Evolutionary conservation across 768 basidiomycete species (phyloP), one percentile per base, ranked within the genome.

Genomic region (Pleurotus eryngii): DNA sequence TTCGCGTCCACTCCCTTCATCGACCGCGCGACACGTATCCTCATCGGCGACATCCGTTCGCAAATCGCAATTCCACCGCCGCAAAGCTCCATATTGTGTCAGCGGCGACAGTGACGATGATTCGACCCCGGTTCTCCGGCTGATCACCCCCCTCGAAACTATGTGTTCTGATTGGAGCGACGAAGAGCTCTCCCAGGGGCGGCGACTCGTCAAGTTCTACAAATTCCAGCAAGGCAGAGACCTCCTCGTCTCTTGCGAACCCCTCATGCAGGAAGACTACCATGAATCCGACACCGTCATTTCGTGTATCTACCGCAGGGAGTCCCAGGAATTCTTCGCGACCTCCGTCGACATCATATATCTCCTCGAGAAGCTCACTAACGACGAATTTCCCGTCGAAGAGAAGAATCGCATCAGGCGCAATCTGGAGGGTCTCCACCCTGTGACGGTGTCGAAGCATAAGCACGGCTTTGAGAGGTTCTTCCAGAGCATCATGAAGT

Each of bases 271-370:
- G 61, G 79, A 86, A 39, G 86, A 92, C 24, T 95, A 90, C 68
- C 72, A 78, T 56, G 81, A 87, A 38, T 77, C 83, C 26, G 86
- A 88, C 67, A 86, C 86, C 66, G 92, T 96, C 68, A 86, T 98
- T 63, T 97, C 95, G 0, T 98, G 96, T 78, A 98, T 98, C 67
- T 92, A 89, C 70, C 86, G 91, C 55, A 81, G 89, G 57, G 88
- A 91, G 57, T 76, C 75, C 1, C 85, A 88, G 63, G 74, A 83
- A 3, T 96, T 85, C 73, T 96, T 85, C 69, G 86, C 95, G 63
- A 98, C 96, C 40, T 95, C 93, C 0, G 96, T 98, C 63, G 96
- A 98, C 69, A 87, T 96, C 71, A 95, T 98, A 65, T 92, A 89
- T 68, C 81, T 98, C 27, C 83, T 98, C 54, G 93, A 98, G 74